Percentiles rank a stretch among this genome's conserved stretches.
Evolutionary conservation across 371 early-diverging fungal species (phyloP).

Genomic region (Scutellospora calospora): DNA sequence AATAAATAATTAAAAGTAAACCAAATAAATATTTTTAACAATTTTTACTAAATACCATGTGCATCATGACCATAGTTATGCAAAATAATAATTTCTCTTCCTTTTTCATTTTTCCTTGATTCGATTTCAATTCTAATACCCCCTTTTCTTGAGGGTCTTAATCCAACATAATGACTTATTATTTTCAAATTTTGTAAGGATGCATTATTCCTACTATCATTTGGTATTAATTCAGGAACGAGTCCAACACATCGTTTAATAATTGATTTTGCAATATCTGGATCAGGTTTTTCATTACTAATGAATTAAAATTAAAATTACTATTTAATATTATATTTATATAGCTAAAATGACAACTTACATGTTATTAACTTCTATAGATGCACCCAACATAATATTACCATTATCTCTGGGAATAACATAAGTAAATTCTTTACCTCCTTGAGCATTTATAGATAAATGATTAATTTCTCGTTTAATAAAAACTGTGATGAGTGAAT

Average conservation of each 20-base stretch:
- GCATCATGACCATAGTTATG: constrained; percentile 89
- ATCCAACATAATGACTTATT: constrained; percentile 71
- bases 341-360: constrained; percentile 49
- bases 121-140: constrained; percentile 79
- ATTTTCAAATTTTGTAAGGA: constrained; percentile 56
- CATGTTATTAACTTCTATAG: constrained; percentile 69
- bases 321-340: neutral
- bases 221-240: constrained; percentile 58
- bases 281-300: constrained; percentile 51
- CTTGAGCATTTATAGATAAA: constrained; percentile 10
- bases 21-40: neutral
- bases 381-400: constrained; percentile 80
- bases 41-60: constrained; percentile 56
- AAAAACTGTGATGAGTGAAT: too few relatives aligned
- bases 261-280: constrained; percentile 56
- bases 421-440: constrained; percentile 63
- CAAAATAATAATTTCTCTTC: constrained; percentile 59
- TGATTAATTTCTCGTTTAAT: neutral
- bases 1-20: neutral
- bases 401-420: constrained; percentile 84
- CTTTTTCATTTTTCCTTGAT: constrained; percentile 53
- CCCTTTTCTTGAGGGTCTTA: constrained; percentile 76
- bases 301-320: neutral
- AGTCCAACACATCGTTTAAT: constrained; percentile 58
- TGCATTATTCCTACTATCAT: constrained; percentile 50